Conservation (phyloP, 805 yeast genomes). For the Schwanniomyces vanrijiae region DNA sequence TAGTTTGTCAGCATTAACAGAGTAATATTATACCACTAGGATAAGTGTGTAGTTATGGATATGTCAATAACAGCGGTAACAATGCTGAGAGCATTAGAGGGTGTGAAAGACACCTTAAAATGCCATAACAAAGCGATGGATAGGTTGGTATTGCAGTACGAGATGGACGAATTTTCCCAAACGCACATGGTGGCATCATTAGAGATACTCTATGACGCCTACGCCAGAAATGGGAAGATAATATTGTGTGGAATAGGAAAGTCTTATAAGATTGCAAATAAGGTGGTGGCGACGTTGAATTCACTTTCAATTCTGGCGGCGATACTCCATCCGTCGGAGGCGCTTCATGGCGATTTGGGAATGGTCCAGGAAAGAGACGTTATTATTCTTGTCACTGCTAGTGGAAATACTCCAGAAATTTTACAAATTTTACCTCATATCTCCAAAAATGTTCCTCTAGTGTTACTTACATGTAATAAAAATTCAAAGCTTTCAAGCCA, state of each 20-base stretch:
- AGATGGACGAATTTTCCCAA: constrained; percentile 45
- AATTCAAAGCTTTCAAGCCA: constrained; percentile 54
- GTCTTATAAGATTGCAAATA: constrained; percentile 74
- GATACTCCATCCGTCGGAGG: constrained; percentile 79
- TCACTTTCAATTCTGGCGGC: constrained; percentile 73
- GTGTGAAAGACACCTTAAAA: constrained; percentile 39
- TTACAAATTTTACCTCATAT: constrained; percentile 57
- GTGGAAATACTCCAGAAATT: constrained; percentile 84
- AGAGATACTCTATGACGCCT: constrained; percentile 28
- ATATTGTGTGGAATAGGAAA: constrained; percentile 85
- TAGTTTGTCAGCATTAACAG: not conserved
- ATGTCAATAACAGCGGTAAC: not conserved
- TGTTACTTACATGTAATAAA: constrained; percentile 64
- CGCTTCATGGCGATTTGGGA: constrained; percentile 89
- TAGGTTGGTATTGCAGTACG: constrained; percentile 46
- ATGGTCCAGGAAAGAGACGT: constrained; percentile 55
- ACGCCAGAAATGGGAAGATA: constrained; percentile 57
- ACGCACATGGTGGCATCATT: constrained; percentile 45
- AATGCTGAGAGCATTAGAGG: constrained; percentile 25
- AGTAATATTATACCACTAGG: too few relatives aligned
- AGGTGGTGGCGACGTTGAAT: constrained; percentile 78
- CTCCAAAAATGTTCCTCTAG: constrained; percentile 50
- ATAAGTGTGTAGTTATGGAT: not conserved
- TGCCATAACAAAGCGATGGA: constrained; percentile 49
- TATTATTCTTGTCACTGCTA: constrained; percentile 67